Evolutionary conservation across 257 asterid species (phyloP), one percentile per base, ranked within the genome.

Genomic region (Solanum etuberosum): DNA sequence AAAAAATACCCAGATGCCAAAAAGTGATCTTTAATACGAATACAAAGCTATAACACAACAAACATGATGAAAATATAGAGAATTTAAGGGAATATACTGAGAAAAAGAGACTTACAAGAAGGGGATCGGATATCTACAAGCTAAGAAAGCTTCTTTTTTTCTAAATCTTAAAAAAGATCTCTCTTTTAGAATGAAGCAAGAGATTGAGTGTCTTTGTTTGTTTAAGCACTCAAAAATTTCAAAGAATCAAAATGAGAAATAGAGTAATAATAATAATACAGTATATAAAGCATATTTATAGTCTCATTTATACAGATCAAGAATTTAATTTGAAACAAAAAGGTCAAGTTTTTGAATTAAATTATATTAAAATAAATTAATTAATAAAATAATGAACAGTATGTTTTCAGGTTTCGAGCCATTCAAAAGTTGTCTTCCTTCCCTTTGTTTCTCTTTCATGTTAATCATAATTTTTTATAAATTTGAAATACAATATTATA

Each of bases 71-170:
- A 68, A 91, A 89, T 90, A 90, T 84, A 70, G 86, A 51, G 86
- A 89, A 91, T 88, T 87, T 87, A 88, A 89, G 87, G 76, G 91
- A 91, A 93, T 90, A 90, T 90, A 89, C 91, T 87, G 85, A 86
- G 91, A 78, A 61, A 74, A 42, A 88, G 87, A 94, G 91, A 92
- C 98, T 96, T 95, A 93, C 98, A 93, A 92, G 91, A 93, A 93
- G 95, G 97, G 99, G 93, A 94, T 93, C 94, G 95, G 94, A 94
- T 94, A 92, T 92, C 94, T 94, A 93, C 88, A 95, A 95, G 98
- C 95, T 84, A 96, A 92, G 98, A 92, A 91, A 95, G 83, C 73
- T 73, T 4, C 3, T 0, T 4, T 16, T 70, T 88, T 88, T 89
- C 37, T 78, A 87, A 87, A 76, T 71, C 89, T 84, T 86, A 31